Evolutionary conservation across 306 rosid genomes (phyloP), one percentile per base, ranked within the genome.

Genomic region (Castanea crenata): DNA sequence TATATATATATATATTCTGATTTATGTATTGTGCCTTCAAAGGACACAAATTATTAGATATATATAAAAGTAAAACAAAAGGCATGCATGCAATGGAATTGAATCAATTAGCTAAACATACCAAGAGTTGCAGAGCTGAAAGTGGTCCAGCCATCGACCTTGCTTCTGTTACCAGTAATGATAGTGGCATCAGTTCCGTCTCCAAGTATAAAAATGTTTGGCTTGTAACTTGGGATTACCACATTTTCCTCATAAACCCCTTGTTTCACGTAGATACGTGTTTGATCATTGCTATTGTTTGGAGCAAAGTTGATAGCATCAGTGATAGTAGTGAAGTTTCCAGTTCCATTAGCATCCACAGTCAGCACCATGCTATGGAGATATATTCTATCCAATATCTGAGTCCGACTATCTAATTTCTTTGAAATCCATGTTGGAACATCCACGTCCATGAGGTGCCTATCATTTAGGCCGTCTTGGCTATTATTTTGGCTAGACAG

Each of bases 231-330:
- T 38, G 3, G 91, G 61, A 93, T 85, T 58, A 86, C 92, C 59
- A 93, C 97, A 80, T 91, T 89, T 73, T 93, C 97, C 68, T 75
- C 81, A 4, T 93, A 93, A 35, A 80, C 58, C 78, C 97, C 97
- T 82, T 76, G 29, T 67, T 81, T 88, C 19, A 93, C 87, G 80
- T 85, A 87, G 73, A 93, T 93, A 3, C 91, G 21, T 31, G 69
- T 90, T 83, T 91, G 89, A 63, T 76, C 85, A 27, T 18, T 14
- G 77, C 94, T 93, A 63, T 87, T 91, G 46, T 38, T 38, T 38
- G 46, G 46, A 38, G 46, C 46, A 38, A 38, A 38, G 46, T 38
- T 38, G 46, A 38, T 38, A 38, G 46, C 46, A 38, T 38, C 46
- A 38, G 10, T 38, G 46, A 38, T 38, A 0, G 46, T 38, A 11